Conservation (phyloP, 768 basidiomycete genomes). For the Kwoniella heveanensis region DNA sequence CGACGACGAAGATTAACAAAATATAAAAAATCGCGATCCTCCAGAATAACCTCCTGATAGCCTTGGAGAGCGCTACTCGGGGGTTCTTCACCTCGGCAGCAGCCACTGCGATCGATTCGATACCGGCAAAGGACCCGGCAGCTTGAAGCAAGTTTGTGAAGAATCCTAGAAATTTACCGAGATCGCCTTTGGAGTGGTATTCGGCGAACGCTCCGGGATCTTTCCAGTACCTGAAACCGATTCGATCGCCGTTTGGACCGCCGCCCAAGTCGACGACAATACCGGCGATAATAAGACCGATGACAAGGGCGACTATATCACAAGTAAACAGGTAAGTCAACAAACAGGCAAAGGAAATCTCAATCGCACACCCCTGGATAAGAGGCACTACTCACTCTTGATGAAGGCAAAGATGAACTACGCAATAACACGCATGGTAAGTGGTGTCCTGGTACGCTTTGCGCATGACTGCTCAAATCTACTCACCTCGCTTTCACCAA, state of each 20-base stretch:
- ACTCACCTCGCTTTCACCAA: conserved; percentile 34
- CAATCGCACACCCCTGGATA: too few species aligned
- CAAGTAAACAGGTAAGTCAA: too few species aligned
- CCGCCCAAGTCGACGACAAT: conserved; percentile 44
- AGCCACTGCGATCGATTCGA: conserved; percentile 32
- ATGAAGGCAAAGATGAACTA: conserved; percentile 40
- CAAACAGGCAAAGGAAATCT: too few species aligned
- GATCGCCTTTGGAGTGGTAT: conserved; percentile 19
- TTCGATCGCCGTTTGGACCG: conserved; percentile 29
- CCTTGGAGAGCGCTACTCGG: conserved; percentile 34
- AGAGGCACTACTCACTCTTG: conserved; percentile 35
- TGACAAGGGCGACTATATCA: conserved; percentile 31
- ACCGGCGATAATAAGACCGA: conserved; percentile 43
- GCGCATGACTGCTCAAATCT: too few species aligned
- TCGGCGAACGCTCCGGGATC: conserved; percentile 35
- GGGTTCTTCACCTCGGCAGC: conserved; percentile 47
- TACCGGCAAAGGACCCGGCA: conserved; percentile 31
- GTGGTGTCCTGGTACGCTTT: too few species aligned
- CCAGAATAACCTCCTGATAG: conserved; percentile 35
- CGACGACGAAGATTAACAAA: conserved; percentile 49
- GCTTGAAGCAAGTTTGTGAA: conserved; percentile 41
- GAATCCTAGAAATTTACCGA: conserved; percentile 38
- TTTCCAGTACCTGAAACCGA: conserved; percentile 44
- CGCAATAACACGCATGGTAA: background rate
- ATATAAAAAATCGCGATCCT: conserved; percentile 47